Conservation (phyloP, 1,284 basidiomycete genomes). For the Meripilus lineatus region DNA sequence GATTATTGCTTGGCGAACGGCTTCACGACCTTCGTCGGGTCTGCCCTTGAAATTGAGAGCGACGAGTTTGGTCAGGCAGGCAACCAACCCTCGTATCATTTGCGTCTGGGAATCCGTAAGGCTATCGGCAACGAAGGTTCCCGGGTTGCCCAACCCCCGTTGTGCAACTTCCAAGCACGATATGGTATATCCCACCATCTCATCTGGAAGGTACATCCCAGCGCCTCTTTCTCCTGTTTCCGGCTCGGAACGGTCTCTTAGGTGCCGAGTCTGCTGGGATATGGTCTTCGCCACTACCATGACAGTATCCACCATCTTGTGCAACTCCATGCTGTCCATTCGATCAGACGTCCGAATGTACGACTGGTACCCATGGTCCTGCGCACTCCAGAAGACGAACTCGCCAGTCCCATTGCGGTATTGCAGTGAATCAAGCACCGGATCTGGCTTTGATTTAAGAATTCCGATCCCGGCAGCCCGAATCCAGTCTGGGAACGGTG, state of each 20-base stretch:
- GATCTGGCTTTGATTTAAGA: constrained; percentile 73
- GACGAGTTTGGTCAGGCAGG: constrained; percentile 65
- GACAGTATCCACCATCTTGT: constrained; percentile 76
- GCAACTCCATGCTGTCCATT: constrained; percentile 48
- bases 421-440: constrained; percentile 62
- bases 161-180: constrained; percentile 78
- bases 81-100: constrained; percentile 73
- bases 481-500: constrained; percentile 77
- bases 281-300: constrained; percentile 65
- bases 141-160: constrained; percentile 54
- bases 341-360: constrained; percentile 47
- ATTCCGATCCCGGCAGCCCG: constrained; percentile 76
- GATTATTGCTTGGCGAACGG: constrained; percentile 79
- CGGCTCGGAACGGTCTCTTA: constrained; percentile 71
- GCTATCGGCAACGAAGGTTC: constrained; percentile 62
- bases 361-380: constrained; percentile 63
- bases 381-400: constrained; percentile 80
- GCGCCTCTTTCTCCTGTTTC: constrained; percentile 67
- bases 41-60: constrained; percentile 62
- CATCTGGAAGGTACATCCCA: constrained; percentile 85
- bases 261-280: constrained; percentile 70
- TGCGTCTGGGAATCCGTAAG: constrained; percentile 74
- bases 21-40: constrained; percentile 65
- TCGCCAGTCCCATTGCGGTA: constrained; percentile 76
- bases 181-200: constrained; percentile 87